Percentiles rank a stretch among this genome's conserved stretches.
These are phyloP conservation scores for Acanthamoeba lenticulata DNA, from an alignment of 208 protist genomes.

Conservation along the genomic window DNA sequence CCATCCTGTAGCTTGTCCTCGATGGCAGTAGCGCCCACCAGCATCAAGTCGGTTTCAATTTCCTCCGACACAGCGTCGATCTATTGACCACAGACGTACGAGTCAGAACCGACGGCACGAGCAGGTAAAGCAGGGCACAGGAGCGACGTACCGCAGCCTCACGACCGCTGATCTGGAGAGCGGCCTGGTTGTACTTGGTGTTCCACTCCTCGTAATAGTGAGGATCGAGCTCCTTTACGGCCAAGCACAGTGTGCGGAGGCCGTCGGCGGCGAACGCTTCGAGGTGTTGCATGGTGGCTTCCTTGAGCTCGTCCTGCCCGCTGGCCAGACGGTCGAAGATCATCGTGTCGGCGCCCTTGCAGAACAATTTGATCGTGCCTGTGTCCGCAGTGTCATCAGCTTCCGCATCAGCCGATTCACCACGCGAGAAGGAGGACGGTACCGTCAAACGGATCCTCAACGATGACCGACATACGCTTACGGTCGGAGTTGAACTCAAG, in stretches of 20 bases:
- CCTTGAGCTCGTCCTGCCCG: slow-evolving; percentile 45
- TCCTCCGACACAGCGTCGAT: slow-evolving; percentile 70
- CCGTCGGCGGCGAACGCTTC: slow-evolving; percentile 80
- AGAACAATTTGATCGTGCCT: slow-evolving; percentile 79
- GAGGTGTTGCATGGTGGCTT: slow-evolving; percentile 57
- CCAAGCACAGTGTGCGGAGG: slow-evolving; percentile 78
- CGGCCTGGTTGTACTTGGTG: slow-evolving; percentile 55
- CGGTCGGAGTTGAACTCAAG: slow-evolving; percentile 87
- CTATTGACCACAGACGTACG: neutral
- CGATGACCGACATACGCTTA: slow-evolving; percentile 84
- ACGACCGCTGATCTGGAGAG: slow-evolving; percentile 37
- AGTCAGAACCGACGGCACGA: neutral
- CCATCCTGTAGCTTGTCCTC: slow-evolving; percentile 97
- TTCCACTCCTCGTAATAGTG: slow-evolving; percentile 72
- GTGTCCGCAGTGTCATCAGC: neutral
- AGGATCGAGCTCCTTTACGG: slow-evolving; percentile 61
- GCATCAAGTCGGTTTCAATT: slow-evolving; percentile 90
- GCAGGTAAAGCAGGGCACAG: neutral
- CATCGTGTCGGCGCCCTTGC: slow-evolving; percentile 83
- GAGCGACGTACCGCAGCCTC: slow-evolving; percentile 46
- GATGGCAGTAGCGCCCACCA: slow-evolving; percentile 95
- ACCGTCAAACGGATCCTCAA: slow-evolving; percentile 65
- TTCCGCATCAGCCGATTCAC: neutral
- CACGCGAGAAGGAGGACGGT: neutral
- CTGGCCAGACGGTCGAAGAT: slow-evolving; percentile 67